Evolutionary conservation across 257 asterid genomes (phyloP).

Genomic region (Solanum virginianum): DNA sequence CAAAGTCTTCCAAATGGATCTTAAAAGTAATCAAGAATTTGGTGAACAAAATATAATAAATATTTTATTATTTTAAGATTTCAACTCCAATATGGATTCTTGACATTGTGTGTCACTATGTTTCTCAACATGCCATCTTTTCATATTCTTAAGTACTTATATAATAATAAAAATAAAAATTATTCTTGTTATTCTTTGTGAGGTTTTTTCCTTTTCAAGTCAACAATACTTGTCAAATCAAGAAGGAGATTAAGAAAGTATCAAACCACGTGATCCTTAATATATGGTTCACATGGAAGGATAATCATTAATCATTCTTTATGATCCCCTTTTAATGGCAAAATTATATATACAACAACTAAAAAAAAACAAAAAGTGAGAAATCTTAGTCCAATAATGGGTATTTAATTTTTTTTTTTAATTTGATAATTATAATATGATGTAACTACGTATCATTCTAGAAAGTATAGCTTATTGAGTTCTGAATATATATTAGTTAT

Average conservation of each 20-base stretch:
- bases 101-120: not conserved
- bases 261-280: constrained; percentile 9
- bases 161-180: too few relatives aligned
- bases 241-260: constrained; percentile 1
- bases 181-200: not conserved
- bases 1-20: not conserved
- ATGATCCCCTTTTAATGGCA: constrained; percentile 1
- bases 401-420: not conserved
- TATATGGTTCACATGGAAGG: constrained; percentile 12
- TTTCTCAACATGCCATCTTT: not conserved
- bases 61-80: too few relatives aligned
- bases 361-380: not conserved
- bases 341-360: not conserved
- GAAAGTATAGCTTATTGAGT: not conserved
- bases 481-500: not conserved
- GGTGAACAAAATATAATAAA: not conserved
- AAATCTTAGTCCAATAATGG: constrained; percentile 1
- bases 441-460: not conserved
- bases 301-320: not conserved
- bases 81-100: not conserved
- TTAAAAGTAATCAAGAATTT: not conserved
- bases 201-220: constrained; percentile 6
- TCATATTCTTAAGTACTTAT: not conserved
- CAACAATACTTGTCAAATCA: not conserved
- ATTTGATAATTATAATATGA: not conserved